Evolutionary conservation across 2,329 filamentous ascomycete genomes (phyloP).

Genomic region (Trichoderma afroharzianum): DNA sequence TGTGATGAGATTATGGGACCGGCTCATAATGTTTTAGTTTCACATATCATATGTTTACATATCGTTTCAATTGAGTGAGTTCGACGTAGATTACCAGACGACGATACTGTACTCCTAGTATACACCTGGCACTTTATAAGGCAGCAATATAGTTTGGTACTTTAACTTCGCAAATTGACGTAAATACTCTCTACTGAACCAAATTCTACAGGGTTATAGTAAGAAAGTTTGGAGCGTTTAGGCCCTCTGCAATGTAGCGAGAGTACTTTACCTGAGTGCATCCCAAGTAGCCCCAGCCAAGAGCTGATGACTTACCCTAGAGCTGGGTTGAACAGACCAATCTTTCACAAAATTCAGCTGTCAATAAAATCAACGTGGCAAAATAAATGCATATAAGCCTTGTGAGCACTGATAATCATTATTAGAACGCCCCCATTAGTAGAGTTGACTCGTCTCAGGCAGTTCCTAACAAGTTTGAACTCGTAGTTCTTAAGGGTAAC

Average conservation of each 20-base stretch:
- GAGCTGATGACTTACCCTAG: neutral
- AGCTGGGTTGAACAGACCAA: neutral
- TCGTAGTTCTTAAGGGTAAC: neutral
- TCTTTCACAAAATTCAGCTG: neutral
- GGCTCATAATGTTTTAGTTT: neutral
- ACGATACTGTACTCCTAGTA: neutral
- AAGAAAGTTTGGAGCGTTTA: neutral
- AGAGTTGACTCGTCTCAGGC: neutral
- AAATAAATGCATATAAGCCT: neutral
- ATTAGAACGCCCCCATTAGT: neutral
- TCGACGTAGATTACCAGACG: neutral
- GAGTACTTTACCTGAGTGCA: neutral
- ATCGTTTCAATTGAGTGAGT: neutral
- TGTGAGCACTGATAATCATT: neutral
- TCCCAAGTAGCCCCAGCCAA: neutral
- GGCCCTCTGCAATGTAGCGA: neutral
- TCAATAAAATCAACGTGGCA: neutral
- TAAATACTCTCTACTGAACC: accelerated
- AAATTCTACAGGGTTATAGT: accelerated
- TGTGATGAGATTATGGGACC: neutral
- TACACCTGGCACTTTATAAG: too few species aligned
- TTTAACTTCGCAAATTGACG: neutral
- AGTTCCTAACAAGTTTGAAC: too few species aligned
- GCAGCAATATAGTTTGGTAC: neutral
- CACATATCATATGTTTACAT: neutral